phyloP scores from a whole-genome alignment of 192 early-diverging fungal genomes.

The Geranomyces variabilis region DNA sequence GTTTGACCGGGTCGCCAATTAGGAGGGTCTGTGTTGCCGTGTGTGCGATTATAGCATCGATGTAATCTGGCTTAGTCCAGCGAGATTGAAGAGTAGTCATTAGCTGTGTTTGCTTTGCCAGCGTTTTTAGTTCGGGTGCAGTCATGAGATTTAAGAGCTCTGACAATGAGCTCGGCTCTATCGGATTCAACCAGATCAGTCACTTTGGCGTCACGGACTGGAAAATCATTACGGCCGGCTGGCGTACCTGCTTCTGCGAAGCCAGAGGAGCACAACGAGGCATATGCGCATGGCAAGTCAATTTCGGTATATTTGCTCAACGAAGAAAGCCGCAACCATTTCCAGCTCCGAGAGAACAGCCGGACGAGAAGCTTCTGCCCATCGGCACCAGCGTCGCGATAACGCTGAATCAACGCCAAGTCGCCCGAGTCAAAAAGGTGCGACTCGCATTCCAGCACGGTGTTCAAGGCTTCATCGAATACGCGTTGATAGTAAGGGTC shows the following conservation, averaged over 20 bases:
- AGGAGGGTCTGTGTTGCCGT: constrained; percentile 16
- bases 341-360: constrained; percentile 23
- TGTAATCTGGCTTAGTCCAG: not conserved
- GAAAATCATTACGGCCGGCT: no score
- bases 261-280: not conserved
- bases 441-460: constrained; percentile 8
- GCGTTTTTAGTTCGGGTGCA: constrained; percentile 8
- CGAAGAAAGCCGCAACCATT: constrained; percentile 17
- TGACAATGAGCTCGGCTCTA: not conserved
- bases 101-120: constrained; percentile 16
- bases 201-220: no score
- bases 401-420: not conserved
- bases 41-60: constrained; percentile 22
- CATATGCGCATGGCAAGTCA: not conserved
- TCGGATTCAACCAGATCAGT: no score
- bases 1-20: constrained; percentile 4
- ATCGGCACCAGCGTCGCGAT: not conserved
- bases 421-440: constrained; percentile 17
- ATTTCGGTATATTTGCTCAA: constrained; percentile 27
- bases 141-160: constrained; percentile 12
- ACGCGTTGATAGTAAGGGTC: constrained; percentile 34
- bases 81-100: not conserved
- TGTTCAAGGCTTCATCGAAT: constrained; percentile 22
- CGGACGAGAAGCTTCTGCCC: constrained; percentile 15
- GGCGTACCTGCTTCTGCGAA: not conserved